Conservation (phyloP, 1,139 yeast species). For the Suhomyces terraborum region DNA sequence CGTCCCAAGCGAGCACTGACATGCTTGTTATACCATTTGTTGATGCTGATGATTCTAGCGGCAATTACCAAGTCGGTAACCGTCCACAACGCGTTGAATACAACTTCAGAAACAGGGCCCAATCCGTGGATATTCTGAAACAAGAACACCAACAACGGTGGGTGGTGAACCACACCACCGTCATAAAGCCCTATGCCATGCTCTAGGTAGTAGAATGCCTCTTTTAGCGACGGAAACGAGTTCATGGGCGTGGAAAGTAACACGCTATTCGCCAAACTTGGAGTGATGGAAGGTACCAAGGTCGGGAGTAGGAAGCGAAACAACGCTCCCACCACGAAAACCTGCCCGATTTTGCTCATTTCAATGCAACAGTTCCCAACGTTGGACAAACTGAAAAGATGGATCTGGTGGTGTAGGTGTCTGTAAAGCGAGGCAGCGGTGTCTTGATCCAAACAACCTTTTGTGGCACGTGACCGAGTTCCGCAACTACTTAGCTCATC, state of each 20-base stretch:
- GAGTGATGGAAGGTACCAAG: conserved; percentile 34
- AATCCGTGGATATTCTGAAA: conserved; percentile 39
- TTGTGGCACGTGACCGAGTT: background rate
- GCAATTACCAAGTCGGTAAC: conserved; percentile 45
- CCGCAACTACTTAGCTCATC: background rate
- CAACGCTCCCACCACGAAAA: conserved; percentile 33
- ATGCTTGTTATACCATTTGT: conserved; percentile 40
- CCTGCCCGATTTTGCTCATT: conserved; percentile 20
- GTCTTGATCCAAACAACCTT: conserved; percentile 3
- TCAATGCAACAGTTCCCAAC: conserved; percentile 2
- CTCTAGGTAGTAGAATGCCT: conserved; percentile 72
- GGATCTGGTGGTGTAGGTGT: background rate
- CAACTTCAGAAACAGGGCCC: conserved; percentile 14
- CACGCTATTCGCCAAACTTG: conserved; percentile 41
- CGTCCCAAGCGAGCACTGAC: conserved; percentile 26
- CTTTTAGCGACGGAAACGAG: conserved; percentile 67
- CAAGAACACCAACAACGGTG: conserved; percentile 66
- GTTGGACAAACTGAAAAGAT: background rate
- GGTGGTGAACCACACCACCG: conserved; percentile 86
- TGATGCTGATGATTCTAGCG: conserved; percentile 40
- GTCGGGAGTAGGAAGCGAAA: conserved; percentile 38
- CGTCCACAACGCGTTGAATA: conserved; percentile 41
- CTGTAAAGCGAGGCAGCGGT: conserved; percentile 1
- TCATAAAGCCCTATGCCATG: conserved; percentile 68
- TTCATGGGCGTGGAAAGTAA: conserved; percentile 81